Conservation (phyloP, 345 rosid genomes). For the Streptanthus diversifolius region DNA sequence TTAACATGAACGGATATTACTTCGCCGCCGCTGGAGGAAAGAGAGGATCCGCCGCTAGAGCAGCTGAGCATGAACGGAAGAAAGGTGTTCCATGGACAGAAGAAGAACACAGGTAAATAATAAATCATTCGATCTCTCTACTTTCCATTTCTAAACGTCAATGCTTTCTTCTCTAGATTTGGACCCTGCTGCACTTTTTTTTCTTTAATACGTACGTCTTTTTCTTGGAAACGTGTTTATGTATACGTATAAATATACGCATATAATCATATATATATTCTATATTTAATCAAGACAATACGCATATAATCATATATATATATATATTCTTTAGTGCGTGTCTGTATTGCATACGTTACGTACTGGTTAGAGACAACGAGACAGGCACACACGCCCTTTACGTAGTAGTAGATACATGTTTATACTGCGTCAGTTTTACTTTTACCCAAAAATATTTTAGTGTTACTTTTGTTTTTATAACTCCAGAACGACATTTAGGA, state of each 20-base stretch:
- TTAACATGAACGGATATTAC: constrained; percentile 52
- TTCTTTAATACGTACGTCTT: constrained; percentile 4
- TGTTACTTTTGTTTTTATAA: not conserved
- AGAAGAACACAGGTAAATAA: constrained; percentile 76
- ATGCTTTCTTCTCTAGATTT: constrained; percentile 30
- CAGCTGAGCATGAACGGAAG: constrained; percentile 89
- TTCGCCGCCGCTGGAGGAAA: constrained; percentile 60
- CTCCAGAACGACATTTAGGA: not conserved
- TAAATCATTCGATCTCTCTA: not conserved
- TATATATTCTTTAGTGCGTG: constrained; percentile 16
- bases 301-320: not conserved
- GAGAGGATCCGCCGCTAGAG: constrained; percentile 51
- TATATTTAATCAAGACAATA: not conserved
- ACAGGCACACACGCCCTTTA: constrained; percentile 20
- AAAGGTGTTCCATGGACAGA: constrained; percentile 59
- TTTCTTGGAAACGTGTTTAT: constrained; percentile 22
- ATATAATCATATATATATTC: not conserved
- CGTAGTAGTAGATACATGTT: not conserved
- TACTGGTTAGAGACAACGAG: constrained; percentile 11
- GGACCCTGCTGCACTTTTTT: constrained; percentile 6
- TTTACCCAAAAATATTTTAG: not conserved
- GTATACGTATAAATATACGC: constrained; percentile 30
- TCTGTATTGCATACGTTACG: constrained; percentile 21
- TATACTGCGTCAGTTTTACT: not conserved
- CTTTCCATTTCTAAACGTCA: not conserved